Percentiles rank a stretch among this genome's conserved stretches.
Evolutionary conservation across 2,329 filamentous ascomycete species (phyloP).

Genomic region (Diplodia seriata): DNA sequence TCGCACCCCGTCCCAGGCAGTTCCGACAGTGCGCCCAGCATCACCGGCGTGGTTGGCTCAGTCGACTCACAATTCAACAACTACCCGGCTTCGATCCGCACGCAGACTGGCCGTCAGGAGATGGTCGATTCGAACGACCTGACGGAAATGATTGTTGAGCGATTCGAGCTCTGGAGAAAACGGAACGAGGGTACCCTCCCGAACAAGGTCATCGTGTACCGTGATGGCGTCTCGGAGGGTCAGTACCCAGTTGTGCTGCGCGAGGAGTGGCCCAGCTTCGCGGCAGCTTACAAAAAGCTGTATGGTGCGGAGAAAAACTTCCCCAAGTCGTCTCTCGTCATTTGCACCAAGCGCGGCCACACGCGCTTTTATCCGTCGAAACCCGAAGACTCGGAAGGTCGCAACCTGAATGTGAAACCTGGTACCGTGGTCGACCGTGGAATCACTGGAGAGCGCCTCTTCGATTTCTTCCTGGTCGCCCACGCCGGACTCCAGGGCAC

Average conservation of each 20-base stretch:
- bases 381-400: constrained; percentile 46
- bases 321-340: constrained; percentile 62
- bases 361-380: constrained; percentile 80
- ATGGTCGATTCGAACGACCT: constrained; percentile 67
- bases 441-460: constrained; percentile 67
- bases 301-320: constrained; percentile 57
- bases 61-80: constrained; percentile 72
- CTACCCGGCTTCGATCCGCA: constrained; percentile 74
- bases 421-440: constrained; percentile 86
- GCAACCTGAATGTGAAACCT: constrained; percentile 68
- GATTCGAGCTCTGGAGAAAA: constrained; percentile 68
- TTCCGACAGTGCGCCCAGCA: constrained; percentile 66
- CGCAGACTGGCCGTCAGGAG: constrained; percentile 70
- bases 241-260: constrained; percentile 75
- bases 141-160: constrained; percentile 64
- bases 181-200: constrained; percentile 64
- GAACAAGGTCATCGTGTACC: constrained; percentile 80
- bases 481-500: constrained; percentile 83
- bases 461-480: constrained; percentile 85
- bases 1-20: constrained; percentile 79
- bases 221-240: constrained; percentile 86
- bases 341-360: constrained; percentile 87
- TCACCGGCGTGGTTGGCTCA: constrained; percentile 80
- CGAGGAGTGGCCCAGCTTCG: constrained; percentile 70
- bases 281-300: constrained; percentile 64